phyloP scores from a whole-genome alignment of 768 basidiomycete genomes.

The Chalciporus sphaerocephalus region DNA sequence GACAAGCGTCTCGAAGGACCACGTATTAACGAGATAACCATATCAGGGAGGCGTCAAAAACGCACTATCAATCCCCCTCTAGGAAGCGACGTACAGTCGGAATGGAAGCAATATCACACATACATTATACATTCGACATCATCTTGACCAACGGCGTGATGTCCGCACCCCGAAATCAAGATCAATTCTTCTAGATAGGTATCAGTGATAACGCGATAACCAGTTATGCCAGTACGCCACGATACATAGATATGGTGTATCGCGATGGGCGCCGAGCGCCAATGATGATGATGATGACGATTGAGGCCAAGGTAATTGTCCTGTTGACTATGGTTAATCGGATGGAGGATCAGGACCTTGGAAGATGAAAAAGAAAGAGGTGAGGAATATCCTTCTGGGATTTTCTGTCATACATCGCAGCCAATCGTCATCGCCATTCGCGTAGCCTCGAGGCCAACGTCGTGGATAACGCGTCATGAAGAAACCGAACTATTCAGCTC shows the following conservation, averaged over 20 bases:
- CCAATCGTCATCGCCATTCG: not conserved
- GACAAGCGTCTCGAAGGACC: not conserved
- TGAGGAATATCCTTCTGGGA: not conserved
- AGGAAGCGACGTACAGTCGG: too few species aligned
- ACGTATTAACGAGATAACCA: too few species aligned
- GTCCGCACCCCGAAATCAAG: not conserved
- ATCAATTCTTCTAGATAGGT: not conserved
- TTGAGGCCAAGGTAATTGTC: not conserved
- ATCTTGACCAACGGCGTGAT: too few species aligned
- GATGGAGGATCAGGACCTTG: slow-evolving; percentile 9
- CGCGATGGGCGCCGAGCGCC: too few species aligned
- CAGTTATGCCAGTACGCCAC: not conserved
- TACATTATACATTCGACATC: not conserved
- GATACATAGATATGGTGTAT: not conserved
- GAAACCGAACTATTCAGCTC: not conserved
- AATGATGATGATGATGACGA: too few species aligned
- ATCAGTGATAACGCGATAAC: not conserved
- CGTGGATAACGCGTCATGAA: not conserved
- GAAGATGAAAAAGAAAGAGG: slow-evolving; percentile 2
- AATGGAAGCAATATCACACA: too few species aligned
- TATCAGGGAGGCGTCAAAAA: too few species aligned
- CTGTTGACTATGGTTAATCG: not conserved
- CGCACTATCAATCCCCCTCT: too few species aligned
- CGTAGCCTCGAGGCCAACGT: not conserved
- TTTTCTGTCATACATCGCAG: slow-evolving; percentile 2